Percentiles rank a stretch among this genome's conserved stretches.
These are phyloP conservation scores for Suhomyces sp. DNA, from an alignment of 805 yeast species.

Conservation along the genomic window DNA sequence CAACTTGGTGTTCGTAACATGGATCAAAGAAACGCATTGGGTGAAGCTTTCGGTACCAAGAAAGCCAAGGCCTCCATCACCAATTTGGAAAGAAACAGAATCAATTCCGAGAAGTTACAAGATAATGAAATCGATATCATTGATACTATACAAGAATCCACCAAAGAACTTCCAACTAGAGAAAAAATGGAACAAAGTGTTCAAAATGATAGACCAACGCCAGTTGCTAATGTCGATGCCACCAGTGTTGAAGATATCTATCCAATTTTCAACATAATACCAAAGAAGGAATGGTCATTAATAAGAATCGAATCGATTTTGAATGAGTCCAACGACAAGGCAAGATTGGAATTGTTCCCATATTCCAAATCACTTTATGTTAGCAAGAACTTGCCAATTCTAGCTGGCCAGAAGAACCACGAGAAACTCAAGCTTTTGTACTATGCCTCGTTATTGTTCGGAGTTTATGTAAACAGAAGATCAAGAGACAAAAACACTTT, in stretches of 20 bases:
- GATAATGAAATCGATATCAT: slow-evolving; percentile 76
- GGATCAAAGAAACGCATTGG: slow-evolving; percentile 76
- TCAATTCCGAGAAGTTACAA: slow-evolving; percentile 79
- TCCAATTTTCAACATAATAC: slow-evolving; percentile 68
- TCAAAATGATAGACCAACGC: slow-evolving; percentile 77
- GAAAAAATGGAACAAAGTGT: slow-evolving; percentile 56
- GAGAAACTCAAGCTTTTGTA: slow-evolving; percentile 68
- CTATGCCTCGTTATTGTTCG: slow-evolving; percentile 76
- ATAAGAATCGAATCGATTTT: slow-evolving; percentile 64
- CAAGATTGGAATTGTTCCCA: slow-evolving; percentile 61
- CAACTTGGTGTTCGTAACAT: slow-evolving; percentile 50
- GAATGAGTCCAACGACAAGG: slow-evolving; percentile 46
- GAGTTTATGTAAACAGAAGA: slow-evolving; percentile 74
- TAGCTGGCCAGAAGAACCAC: slow-evolving; percentile 43
- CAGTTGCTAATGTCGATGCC: slow-evolving; percentile 73
- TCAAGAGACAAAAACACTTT: slow-evolving; percentile 56
- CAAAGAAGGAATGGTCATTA: slow-evolving; percentile 57
- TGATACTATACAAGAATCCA: slow-evolving; percentile 69
- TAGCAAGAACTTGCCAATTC: slow-evolving; percentile 41
- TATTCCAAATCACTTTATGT: slow-evolving; percentile 56
- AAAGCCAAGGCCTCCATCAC: slow-evolving; percentile 89
- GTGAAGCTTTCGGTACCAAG: slow-evolving; percentile 96
- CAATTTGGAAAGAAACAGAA: slow-evolving; percentile 75
- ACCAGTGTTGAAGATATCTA: slow-evolving; percentile 79
- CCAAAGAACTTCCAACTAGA: slow-evolving; percentile 71